phyloP scores from a whole-genome alignment of 2,329 filamentous ascomycete species.

The Immersiporthe knoxdaviesiana region DNA sequence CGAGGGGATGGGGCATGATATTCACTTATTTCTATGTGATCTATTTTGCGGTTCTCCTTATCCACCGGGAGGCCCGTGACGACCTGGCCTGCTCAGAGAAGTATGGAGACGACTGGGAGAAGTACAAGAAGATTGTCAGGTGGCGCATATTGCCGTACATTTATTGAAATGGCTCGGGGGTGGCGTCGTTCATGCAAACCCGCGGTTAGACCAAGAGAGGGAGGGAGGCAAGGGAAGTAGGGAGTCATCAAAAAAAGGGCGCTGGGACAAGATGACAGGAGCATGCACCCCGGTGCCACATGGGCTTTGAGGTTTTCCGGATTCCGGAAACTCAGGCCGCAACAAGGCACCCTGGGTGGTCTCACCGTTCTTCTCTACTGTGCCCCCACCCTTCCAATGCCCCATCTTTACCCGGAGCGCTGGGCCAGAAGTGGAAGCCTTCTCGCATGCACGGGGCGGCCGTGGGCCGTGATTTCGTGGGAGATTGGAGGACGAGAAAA shows the following conservation, averaged over 20 bases:
- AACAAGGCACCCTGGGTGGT: conserved; percentile 22
- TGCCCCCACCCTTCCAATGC: conserved; percentile 24
- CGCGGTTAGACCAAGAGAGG: not conserved
- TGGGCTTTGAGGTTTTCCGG: conserved; percentile 18
- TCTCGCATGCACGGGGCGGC: conserved; percentile 14
- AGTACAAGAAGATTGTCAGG: conserved; percentile 76
- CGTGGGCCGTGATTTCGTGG: conserved; percentile 3
- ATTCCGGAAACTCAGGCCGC: conserved; percentile 22
- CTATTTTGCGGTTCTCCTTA: conserved; percentile 80
- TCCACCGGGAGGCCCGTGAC: conserved; percentile 81
- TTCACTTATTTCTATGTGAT: conserved; percentile 89
- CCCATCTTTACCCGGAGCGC: conserved; percentile 27
- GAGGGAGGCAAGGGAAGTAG: not conserved
- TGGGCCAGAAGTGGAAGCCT: conserved; percentile 22
- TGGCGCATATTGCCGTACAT: conserved; percentile 80
- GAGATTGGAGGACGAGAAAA: conserved; percentile 26
- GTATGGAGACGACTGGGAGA: conserved; percentile 85
- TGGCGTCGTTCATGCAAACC: conserved; percentile 22
- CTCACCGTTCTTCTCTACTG: conserved; percentile 28
- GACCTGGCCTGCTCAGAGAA: conserved; percentile 85
- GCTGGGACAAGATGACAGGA: conserved; percentile 18
- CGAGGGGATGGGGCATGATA: conserved; percentile 77
- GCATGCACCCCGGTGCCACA: conserved; percentile 21
- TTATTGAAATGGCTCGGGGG: conserved; percentile 56
- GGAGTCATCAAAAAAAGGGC: not conserved